Base-by-base conservation (phyloP, 352 stramenopile species). In the Phytophthora melonis region DNA sequence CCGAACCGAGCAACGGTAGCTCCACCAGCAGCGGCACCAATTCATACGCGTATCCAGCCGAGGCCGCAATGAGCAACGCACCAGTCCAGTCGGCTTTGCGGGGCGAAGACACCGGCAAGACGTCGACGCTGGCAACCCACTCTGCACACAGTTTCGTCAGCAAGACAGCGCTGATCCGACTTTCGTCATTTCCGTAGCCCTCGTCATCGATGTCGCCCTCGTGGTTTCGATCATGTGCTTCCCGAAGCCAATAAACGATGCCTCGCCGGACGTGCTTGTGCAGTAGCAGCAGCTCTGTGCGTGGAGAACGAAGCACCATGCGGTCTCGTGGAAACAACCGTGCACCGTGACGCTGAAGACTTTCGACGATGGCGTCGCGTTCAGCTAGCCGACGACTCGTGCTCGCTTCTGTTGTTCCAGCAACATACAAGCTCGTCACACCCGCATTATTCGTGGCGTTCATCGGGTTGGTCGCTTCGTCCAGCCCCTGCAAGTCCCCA, bases 11-110 rank as follows among this genome's bases (percentile, higher is more conserved):
- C 63, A 75, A 5, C 3, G 64, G 65, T 6, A 76, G 41, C 16
- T 77, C 64, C 27, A 73, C 5, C 25, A 80, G 39, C 25, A 80
- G 36, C 59, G 74, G 60, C 2, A 80, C 3, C 5, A 74, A 57
- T 1, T 77, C 74, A 3, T 57, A 49, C 16, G 69, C 61, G 56
- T 72, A 80, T 14, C 74, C 64, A 6, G 53, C 41, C 13, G 63
- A 56, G 5, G 68, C 41, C 25, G 61, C 58, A 7, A 75, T 55
- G 21, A 57, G 53, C n/a, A 74, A 30, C 23, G 68, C 55, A 5
- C 50, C 54, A 9, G 43, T 19, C 16, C 67, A 36, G 21, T 54
- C 21, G 14, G 27, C 3, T 62, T 21, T n/a, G 21, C 9, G 19
- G 43, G 39, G 8, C n/a, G 47, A 21, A 23, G 21, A 63, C 8